phyloP scores from a whole-genome alignment of 345 rosid species.

The Excoecaria agallocha region DNA sequence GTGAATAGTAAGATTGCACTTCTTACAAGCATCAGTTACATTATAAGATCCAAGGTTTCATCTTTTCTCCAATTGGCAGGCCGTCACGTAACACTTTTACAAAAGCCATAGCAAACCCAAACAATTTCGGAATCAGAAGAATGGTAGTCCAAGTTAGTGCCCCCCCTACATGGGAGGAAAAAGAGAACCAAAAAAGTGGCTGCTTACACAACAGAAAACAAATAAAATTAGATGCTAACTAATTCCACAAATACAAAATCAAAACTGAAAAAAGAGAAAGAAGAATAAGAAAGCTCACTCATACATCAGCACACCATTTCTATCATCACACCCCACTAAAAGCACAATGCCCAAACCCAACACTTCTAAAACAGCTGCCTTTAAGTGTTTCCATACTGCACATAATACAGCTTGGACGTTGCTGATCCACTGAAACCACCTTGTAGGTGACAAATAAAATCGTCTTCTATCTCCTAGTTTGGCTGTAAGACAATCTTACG shows the following conservation, averaged over 20 bases:
- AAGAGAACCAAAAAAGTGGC: no score
- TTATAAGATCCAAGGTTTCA: no score
- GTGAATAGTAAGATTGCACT: no score
- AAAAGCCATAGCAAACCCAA: no score
- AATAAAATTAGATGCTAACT: conserved; percentile 38
- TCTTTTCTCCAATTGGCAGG: no score
- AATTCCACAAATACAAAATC: conserved; percentile 33
- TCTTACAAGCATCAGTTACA: no score
- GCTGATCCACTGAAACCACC: conserved; percentile 16
- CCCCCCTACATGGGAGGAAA: no score
- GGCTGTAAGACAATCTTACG: conserved; percentile 8
- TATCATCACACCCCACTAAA: conserved; percentile 34
- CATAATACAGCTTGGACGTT: conserved; percentile 6
- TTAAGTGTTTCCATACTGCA: conserved; percentile 12
- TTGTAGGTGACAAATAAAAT: conserved; percentile 11
- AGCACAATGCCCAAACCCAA: conserved; percentile 31
- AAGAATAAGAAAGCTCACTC: conserved; percentile 42
- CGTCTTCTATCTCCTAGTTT: conserved; percentile 24
- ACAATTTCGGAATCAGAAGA: no score
- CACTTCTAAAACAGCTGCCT: conserved; percentile 28
- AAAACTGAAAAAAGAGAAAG: conserved; percentile 16
- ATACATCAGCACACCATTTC: conserved; percentile 41
- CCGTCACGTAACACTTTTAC: no score
- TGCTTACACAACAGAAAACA: not conserved
- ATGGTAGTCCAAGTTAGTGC: no score